phyloP scores from a whole-genome alignment of 2,329 filamentous ascomycete species.

The Nothophoma quercina region DNA sequence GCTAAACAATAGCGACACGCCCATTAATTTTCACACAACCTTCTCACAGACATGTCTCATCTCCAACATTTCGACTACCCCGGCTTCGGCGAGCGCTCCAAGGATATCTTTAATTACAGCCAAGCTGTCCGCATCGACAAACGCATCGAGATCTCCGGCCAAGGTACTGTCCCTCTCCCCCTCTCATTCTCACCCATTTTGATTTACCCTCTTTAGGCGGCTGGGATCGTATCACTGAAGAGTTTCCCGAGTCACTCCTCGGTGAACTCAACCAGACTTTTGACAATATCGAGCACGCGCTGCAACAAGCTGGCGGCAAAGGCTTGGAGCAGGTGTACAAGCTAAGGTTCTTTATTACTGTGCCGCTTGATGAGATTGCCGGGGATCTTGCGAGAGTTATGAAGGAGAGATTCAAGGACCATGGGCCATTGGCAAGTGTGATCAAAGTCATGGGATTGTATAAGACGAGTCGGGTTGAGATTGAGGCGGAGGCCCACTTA shows the following conservation, averaged over 20 bases:
- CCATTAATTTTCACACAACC: neutral
- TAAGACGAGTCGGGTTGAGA: constrained; percentile 33
- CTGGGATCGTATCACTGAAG: constrained; percentile 34
- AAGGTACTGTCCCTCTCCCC: no score
- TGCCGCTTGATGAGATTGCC: constrained; percentile 21
- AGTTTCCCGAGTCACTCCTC: constrained; percentile 24
- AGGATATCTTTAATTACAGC: constrained; percentile 20
- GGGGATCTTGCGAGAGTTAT: constrained; percentile 23
- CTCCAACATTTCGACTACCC: constrained; percentile 31
- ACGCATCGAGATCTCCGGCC: constrained; percentile 35
- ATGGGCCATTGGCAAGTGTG: constrained; percentile 35
- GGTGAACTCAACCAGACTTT: constrained; percentile 54
- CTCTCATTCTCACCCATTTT: no score
- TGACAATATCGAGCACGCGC: constrained; percentile 60
- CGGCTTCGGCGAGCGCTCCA: constrained; percentile 33
- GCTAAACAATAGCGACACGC: neutral
- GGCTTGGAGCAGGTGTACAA: constrained; percentile 60
- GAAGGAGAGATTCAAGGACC: constrained; percentile 31
- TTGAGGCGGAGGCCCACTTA: constrained; percentile 33
- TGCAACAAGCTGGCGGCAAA: constrained; percentile 61
- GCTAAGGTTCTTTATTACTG: constrained; percentile 26
- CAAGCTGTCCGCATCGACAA: constrained; percentile 36
- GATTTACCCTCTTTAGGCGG: constrained; percentile 25
- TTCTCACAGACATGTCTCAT: constrained; percentile 8
- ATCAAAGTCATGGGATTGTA: constrained; percentile 32